These are phyloP conservation scores for Penicillium capsulatum DNA, from an alignment of 2,329 filamentous ascomycete species.

Conservation along the genomic window DNA sequence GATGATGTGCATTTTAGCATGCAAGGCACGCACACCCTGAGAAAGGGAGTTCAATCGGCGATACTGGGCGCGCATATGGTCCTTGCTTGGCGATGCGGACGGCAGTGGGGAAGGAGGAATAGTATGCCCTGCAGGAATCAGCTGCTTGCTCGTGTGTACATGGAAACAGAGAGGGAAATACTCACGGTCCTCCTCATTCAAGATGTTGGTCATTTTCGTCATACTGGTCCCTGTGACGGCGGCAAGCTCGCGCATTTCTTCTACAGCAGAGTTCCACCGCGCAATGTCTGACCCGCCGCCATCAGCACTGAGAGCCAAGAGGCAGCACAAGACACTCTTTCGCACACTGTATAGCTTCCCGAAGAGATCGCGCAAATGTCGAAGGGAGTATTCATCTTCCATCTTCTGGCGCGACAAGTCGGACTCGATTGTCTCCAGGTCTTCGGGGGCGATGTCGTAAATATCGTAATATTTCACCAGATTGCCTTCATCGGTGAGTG, in stretches of 20 bases:
- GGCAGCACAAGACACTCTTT: conserved; percentile 81
- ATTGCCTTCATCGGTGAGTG: conserved; percentile 72
- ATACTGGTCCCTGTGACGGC: conserved; percentile 59
- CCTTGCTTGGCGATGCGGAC: conserved; percentile 68
- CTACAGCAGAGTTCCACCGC: conserved; percentile 73
- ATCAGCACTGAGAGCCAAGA: conserved; percentile 79
- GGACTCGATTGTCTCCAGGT: conserved; percentile 65
- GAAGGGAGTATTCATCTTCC: conserved; percentile 73
- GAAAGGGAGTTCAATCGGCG: conserved; percentile 84
- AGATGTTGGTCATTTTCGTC: conserved; percentile 61
- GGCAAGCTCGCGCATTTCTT: conserved; percentile 66
- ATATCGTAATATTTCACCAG: conserved; percentile 91
- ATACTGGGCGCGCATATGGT: conserved; percentile 80
- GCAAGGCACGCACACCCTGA: conserved; percentile 82
- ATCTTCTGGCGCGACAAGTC: conserved; percentile 62
- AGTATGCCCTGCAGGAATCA: conserved; percentile 35
- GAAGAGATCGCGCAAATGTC: conserved; percentile 74
- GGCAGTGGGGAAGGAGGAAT: conserved; percentile 55
- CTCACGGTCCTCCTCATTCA: conserved; percentile 77
- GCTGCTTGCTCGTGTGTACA: conserved; percentile 1
- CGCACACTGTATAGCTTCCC: conserved; percentile 75
- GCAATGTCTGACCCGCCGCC: conserved; percentile 71
- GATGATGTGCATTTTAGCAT: conserved; percentile 89
- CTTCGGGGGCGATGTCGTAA: conserved; percentile 71
- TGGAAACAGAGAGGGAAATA: conserved; percentile 18